Conservation (phyloP, 148 eudicot genomes). For the Persicaria maculosa region DNA sequence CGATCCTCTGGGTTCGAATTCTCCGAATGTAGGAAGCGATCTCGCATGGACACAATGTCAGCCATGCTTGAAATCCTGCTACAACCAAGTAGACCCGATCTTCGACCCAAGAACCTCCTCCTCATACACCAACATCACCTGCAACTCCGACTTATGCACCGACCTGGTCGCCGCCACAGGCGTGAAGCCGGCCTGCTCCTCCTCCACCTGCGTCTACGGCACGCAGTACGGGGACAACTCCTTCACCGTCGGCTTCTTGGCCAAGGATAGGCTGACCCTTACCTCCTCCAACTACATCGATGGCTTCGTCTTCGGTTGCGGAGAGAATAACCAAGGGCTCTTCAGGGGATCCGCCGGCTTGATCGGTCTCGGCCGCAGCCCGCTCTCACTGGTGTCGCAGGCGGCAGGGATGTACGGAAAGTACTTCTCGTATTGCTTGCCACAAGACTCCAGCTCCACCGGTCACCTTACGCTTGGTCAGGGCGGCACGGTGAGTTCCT, state of each 20-base stretch:
- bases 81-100: slow-evolving; percentile 43
- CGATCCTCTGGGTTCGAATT: background rate
- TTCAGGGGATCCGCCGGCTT: slow-evolving; percentile 20
- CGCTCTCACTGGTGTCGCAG: slow-evolving; percentile 18
- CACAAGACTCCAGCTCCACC: slow-evolving; percentile 9
- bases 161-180: slow-evolving; percentile 46
- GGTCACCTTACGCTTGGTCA: slow-evolving; percentile 20
- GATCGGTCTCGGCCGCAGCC: slow-evolving; percentile 17
- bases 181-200: slow-evolving; percentile 36
- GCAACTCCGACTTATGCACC: slow-evolving; percentile 41
- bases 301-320: slow-evolving; percentile 21
- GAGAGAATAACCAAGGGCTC: slow-evolving; percentile 19
- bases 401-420: slow-evolving; percentile 18
- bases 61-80: slow-evolving; percentile 52
- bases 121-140: slow-evolving; percentile 46
- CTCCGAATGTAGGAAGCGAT: slow-evolving; percentile 25
- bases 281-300: background rate
- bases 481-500: slow-evolving; percentile 5
- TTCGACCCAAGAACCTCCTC: slow-evolving; percentile 45
- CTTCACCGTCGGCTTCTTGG: slow-evolving; percentile 41
- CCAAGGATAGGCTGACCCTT: slow-evolving; percentile 8
- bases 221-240: slow-evolving; percentile 66
- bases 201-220: slow-evolving; percentile 47
- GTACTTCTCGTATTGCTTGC: slow-evolving; percentile 23
- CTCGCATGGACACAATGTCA: slow-evolving; percentile 53